phyloP scores from a whole-genome alignment of 1,139 yeast genomes.

The Zhuliangozyma parablackwelliae region DNA sequence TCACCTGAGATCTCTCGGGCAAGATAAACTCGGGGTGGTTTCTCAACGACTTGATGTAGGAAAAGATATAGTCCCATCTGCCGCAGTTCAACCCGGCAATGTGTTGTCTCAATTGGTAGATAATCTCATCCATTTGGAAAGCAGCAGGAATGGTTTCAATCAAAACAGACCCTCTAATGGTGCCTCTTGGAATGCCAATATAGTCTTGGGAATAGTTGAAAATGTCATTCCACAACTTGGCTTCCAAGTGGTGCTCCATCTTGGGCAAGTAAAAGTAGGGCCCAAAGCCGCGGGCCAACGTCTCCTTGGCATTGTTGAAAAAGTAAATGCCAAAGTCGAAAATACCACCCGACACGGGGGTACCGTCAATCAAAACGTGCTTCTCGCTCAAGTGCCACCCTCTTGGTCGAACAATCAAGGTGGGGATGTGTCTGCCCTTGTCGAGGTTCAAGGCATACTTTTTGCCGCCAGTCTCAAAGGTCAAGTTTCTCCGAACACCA shows the following conservation, averaged over 20 bases:
- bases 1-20: constrained; percentile 72
- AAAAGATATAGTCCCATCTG: constrained; percentile 79
- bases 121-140: constrained; percentile 79
- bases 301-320: constrained; percentile 65
- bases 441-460: constrained; percentile 54
- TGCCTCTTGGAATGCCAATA: constrained; percentile 62
- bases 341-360: constrained; percentile 68
- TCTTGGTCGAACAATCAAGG: constrained; percentile 78
- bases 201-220: constrained; percentile 68
- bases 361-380: constrained; percentile 71
- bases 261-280: constrained; percentile 79
- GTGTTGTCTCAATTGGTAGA: constrained; percentile 70
- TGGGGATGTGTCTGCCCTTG: constrained; percentile 50
- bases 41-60: constrained; percentile 65
- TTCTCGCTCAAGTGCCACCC: constrained; percentile 82
- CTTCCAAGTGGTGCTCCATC: constrained; percentile 78
- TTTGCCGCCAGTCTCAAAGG: constrained; percentile 55
- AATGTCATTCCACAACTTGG: constrained; percentile 75
- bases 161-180: constrained; percentile 73
- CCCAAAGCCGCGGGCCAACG: constrained; percentile 59
- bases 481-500: constrained; percentile 67
- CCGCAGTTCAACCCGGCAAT: constrained; percentile 78
- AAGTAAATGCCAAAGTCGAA: constrained; percentile 78
- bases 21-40: constrained; percentile 48
- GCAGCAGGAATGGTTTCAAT: constrained; percentile 76